Conservation (phyloP, 345 rosid genomes). For the Pistacia integerrima region DNA sequence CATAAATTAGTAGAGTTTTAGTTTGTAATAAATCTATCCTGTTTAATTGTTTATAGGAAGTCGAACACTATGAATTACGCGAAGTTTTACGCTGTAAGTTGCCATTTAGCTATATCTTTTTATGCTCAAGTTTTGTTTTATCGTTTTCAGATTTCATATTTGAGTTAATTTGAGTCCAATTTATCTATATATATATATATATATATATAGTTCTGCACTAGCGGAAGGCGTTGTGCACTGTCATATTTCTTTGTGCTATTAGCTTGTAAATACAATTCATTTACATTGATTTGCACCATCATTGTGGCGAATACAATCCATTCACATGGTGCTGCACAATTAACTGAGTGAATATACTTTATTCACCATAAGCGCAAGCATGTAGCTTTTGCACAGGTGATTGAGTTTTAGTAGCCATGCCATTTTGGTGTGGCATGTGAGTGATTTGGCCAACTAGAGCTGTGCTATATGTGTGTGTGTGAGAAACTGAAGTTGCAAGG, state of each 20-base stretch:
- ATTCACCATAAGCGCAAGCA: too few species aligned
- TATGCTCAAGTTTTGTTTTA: background rate
- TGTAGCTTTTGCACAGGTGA: too few species aligned
- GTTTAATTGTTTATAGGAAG: constrained; percentile 51
- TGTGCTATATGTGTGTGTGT: background rate
- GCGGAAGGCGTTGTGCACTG: too few species aligned
- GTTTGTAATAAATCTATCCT: background rate
- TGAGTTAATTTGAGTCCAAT: background rate
- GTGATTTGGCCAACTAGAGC: background rate
- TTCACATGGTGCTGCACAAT: too few species aligned
- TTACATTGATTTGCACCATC: too few species aligned
- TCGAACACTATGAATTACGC: constrained; percentile 78
- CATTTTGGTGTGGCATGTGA: background rate
- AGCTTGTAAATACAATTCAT: too few species aligned
- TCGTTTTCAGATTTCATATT: constrained; percentile 1
- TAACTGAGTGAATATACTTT: too few species aligned
- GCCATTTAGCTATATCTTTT: constrained; percentile 8
- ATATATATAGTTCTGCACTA: too few species aligned
- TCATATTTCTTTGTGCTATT: too few species aligned
- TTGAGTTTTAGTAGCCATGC: too few species aligned
- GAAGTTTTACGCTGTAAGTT: constrained; percentile 89
- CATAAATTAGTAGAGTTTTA: background rate
- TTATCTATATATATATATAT: too few species aligned
- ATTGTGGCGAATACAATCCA: too few species aligned
- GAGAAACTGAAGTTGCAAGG: constrained; percentile 6